These are phyloP conservation scores for Limonium bicolor DNA, from an alignment of 148 eudicot species.

Conservation along the genomic window DNA sequence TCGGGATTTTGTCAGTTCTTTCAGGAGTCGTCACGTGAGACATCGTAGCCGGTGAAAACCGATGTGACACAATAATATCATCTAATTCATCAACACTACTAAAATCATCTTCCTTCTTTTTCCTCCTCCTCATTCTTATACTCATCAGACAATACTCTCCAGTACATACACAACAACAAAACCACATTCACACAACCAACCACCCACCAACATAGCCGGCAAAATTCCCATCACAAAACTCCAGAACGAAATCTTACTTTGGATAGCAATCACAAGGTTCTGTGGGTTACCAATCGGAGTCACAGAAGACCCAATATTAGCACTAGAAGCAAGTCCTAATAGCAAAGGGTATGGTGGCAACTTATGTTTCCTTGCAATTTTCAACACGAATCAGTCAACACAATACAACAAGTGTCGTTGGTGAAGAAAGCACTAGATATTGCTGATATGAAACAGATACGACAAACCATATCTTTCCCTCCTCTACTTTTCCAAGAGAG, in stretches of 20 bases:
- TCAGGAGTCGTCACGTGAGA: slow-evolving; percentile 33
- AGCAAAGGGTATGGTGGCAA: slow-evolving; percentile 80
- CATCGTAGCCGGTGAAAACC: slow-evolving; percentile 66
- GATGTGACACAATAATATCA: slow-evolving; percentile 53
- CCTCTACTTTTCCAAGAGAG: slow-evolving; percentile 60
- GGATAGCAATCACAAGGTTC: slow-evolving; percentile 28
- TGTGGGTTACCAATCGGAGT: slow-evolving; percentile 63
- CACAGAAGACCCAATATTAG: slow-evolving; percentile 83
- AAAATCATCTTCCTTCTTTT: too few species aligned
- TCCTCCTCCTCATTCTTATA: too few species aligned
- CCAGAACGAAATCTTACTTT: slow-evolving; percentile 23
- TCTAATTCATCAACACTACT: too few species aligned
- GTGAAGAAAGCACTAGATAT: slow-evolving; percentile 84
- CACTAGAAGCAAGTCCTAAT: slow-evolving; percentile 80
- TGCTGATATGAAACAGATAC: slow-evolving; percentile 71
- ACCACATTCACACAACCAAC: background rate
- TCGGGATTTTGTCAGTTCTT: too few species aligned
- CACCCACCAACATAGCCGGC: slow-evolving; percentile 12
- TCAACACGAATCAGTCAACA: slow-evolving; percentile 77
- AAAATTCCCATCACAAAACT: slow-evolving; percentile 21
- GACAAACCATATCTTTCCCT: slow-evolving; percentile 63
- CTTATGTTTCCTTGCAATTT: slow-evolving; percentile 72
- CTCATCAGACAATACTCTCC: slow-evolving; percentile 60
- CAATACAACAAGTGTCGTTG: slow-evolving; percentile 77
- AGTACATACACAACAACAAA: slow-evolving; percentile 34